phyloP scores from a whole-genome alignment of 116 monocot species.

The Dioscorea cayenensis region DNA sequence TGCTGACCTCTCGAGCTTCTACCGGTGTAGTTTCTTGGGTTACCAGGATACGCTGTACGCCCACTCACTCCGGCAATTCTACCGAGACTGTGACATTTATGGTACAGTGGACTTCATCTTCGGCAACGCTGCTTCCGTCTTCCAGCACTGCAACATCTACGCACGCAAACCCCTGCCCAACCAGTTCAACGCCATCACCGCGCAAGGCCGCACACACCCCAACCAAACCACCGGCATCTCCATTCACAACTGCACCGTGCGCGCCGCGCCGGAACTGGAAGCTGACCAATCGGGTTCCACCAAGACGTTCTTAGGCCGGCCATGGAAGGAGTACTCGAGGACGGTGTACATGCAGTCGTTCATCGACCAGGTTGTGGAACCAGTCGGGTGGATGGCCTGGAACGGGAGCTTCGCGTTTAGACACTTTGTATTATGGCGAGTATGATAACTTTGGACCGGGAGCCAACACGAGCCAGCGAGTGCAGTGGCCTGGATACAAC shows the following conservation, averaged over 20 bases:
- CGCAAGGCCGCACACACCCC: constrained; percentile 49
- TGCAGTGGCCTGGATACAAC: constrained; percentile 49
- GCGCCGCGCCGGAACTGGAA: constrained; percentile 43
- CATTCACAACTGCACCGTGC: constrained; percentile 66
- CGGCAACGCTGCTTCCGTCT: constrained; percentile 73
- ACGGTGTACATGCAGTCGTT: constrained; percentile 56
- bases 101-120: constrained; percentile 95
- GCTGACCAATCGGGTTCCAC: not conserved
- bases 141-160: constrained; percentile 62
- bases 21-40: constrained; percentile 48
- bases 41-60: constrained; percentile 90
- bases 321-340: constrained; percentile 61
- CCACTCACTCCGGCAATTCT: constrained; percentile 94
- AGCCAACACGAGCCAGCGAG: constrained; percentile 22
- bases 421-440: constrained; percentile 68
- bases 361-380: constrained; percentile 43
- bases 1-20: constrained; percentile 52
- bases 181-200: constrained; percentile 66
- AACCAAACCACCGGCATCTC: constrained; percentile 63
- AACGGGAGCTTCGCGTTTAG: constrained; percentile 16
- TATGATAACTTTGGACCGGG: constrained; percentile 71
- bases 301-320: constrained; percentile 56
- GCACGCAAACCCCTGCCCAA: constrained; percentile 35
- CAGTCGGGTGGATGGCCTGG: constrained; percentile 61
- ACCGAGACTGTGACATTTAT: constrained; percentile 68